A percentile compares a stretch with the other conserved stretches of the same genome.
Evolutionary conservation across 768 basidiomycete species (phyloP).

Genomic region (Neoboletus subvelutipes): DNA sequence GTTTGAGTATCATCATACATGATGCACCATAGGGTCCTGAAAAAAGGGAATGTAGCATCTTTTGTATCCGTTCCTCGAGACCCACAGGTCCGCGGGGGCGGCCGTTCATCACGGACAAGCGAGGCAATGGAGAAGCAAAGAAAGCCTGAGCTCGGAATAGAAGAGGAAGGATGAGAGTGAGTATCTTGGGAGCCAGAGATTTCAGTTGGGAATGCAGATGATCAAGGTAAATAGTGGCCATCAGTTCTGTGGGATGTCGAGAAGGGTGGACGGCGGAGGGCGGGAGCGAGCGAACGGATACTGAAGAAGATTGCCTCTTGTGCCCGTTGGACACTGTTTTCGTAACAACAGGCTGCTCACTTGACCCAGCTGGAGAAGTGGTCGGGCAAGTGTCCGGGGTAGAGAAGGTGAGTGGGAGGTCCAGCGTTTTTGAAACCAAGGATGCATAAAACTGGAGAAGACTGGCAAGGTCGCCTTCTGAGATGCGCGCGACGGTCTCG

Average conservation of each 20-base stretch:
- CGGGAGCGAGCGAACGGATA: slow-evolving; percentile 48
- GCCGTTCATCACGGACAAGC: slow-evolving; percentile 53
- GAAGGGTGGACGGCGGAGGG: slow-evolving; percentile 30
- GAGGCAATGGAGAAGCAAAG: slow-evolving; percentile 65
- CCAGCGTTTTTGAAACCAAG: slow-evolving; percentile 55
- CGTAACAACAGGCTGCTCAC: slow-evolving; percentile 26
- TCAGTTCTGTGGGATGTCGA: slow-evolving; percentile 62
- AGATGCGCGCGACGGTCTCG: slow-evolving; percentile 58
- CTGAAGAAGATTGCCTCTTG: slow-evolving; percentile 60
- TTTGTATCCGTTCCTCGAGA: slow-evolving; percentile 57
- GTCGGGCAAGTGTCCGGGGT: slow-evolving; percentile 14
- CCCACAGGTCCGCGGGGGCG: slow-evolving; percentile 31
- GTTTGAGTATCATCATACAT: slow-evolving; percentile 63
- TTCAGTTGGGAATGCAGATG: slow-evolving; percentile 64
- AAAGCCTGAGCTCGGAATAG: slow-evolving; percentile 71
- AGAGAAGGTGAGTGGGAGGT: slow-evolving; percentile 26
- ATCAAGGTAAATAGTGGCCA: slow-evolving; percentile 59
- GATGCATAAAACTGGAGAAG: slow-evolving; percentile 60
- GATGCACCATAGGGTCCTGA: slow-evolving; percentile 63
- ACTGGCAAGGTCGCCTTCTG: slow-evolving; percentile 55
- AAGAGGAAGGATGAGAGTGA: slow-evolving; percentile 60
- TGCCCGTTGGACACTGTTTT: slow-evolving; percentile 39
- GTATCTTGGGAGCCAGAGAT: slow-evolving; percentile 52
- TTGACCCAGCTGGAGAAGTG: slow-evolving; percentile 33
- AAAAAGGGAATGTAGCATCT: slow-evolving; percentile 55